Evolutionary conservation across 306 rosid genomes (phyloP).

Genomic region (Delonix regia): DNA sequence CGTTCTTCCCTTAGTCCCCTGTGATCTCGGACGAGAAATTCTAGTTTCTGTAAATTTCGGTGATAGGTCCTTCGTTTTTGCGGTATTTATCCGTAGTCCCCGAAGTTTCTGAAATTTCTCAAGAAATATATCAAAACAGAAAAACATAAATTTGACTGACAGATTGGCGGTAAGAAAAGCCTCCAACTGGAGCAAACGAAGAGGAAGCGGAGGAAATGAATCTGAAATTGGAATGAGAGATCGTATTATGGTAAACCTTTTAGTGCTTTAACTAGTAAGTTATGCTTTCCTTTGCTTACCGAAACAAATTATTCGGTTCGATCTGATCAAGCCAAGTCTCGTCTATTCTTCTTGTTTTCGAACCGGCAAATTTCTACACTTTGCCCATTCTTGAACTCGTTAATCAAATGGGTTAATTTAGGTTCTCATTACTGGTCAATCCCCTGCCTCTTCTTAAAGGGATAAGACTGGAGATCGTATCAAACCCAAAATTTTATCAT

Average conservation of each 20-base stretch:
- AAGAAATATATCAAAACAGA: background rate
- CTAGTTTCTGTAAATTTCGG: background rate
- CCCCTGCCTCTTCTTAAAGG: too few relatives aligned
- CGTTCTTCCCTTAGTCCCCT: background rate
- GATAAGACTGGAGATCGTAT: too few relatives aligned
- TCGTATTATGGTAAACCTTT: background rate
- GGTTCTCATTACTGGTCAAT: too few relatives aligned
- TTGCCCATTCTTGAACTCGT: too few relatives aligned
- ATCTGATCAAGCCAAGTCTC: background rate
- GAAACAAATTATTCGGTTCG: background rate
- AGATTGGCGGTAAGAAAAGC: background rate
- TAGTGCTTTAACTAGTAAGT: background rate
- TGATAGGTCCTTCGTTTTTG: background rate
- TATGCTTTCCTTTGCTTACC: background rate
- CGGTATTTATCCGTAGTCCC: background rate
- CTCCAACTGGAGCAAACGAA: background rate
- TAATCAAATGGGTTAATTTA: too few relatives aligned
- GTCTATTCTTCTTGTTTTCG: background rate
- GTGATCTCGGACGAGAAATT: background rate
- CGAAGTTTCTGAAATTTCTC: background rate
- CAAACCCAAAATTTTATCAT: too few relatives aligned
- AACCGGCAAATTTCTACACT: too few relatives aligned
- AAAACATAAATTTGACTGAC: background rate
- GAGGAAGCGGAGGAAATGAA: background rate
- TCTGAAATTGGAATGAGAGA: background rate